phyloP scores from a whole-genome alignment of 2,329 filamentous ascomycete species.

The Myriosclerotinia scirpicola region DNA sequence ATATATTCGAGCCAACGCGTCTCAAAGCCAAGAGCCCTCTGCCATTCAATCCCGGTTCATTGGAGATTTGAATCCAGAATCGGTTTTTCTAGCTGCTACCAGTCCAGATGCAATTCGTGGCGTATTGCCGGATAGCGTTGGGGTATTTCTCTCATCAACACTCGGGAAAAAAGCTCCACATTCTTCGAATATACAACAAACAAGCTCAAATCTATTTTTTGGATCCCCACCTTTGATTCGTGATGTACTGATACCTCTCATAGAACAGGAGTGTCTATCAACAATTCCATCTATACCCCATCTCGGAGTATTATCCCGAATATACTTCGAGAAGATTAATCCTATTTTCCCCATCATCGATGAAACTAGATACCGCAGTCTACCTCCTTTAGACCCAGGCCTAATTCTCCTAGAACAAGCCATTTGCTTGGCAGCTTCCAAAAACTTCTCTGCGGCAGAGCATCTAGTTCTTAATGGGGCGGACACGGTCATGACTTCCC shows the following conservation, averaged over 20 bases:
- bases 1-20: slow-evolving; percentile 11
- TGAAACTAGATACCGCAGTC: slow-evolving; percentile 41
- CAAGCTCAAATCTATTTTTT: slow-evolving; percentile 29
- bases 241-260: slow-evolving; percentile 31
- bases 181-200: slow-evolving; percentile 17
- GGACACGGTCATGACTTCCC: slow-evolving; percentile 25
- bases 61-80: slow-evolving; percentile 60
- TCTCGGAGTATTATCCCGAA: slow-evolving; percentile 47
- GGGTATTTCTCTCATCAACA: slow-evolving; percentile 51
- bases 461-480: slow-evolving; percentile 42
- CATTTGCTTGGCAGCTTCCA: slow-evolving; percentile 55
- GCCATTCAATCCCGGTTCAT: slow-evolving; percentile 49
- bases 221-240: slow-evolving; percentile 29
- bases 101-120: slow-evolving; percentile 43
- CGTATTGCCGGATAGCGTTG: slow-evolving; percentile 52
- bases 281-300: slow-evolving; percentile 51
- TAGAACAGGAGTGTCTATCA: slow-evolving; percentile 42
- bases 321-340: slow-evolving; percentile 42
- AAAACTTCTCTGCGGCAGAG: slow-evolving; percentile 48
- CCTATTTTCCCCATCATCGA: slow-evolving; percentile 39
- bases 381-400: slow-evolving; percentile 33
- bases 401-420: slow-evolving; percentile 52
- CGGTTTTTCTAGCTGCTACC: slow-evolving; percentile 58
- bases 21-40: slow-evolving; percentile 4
- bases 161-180: slow-evolving; percentile 10